phyloP scores from a whole-genome alignment of 352 stramenopile genomes.

The Phytophthora crassamura region DNA sequence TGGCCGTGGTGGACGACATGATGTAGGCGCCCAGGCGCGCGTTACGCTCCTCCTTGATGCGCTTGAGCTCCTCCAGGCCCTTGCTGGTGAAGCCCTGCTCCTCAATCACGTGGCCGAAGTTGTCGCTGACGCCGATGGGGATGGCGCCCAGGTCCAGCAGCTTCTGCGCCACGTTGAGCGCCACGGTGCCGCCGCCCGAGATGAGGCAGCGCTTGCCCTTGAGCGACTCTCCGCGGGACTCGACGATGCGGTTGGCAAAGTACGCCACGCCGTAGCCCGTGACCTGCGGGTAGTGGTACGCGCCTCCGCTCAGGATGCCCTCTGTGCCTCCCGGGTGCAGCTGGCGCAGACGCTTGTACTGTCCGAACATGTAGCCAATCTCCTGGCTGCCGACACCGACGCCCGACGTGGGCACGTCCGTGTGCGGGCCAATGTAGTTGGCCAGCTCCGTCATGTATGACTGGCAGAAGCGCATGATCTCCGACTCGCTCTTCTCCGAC shows the following conservation, averaged over 20 bases:
- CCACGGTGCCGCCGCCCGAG: conserved; percentile 94
- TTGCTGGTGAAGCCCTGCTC: conserved; percentile 86
- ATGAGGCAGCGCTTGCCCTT: conserved; percentile 97
- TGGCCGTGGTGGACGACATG: conserved; percentile 88
- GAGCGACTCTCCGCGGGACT: conserved; percentile 92
- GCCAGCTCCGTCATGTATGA: conserved; percentile 98
- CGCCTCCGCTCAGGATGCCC: conserved; percentile 90
- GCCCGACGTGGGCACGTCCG: conserved; percentile 95
- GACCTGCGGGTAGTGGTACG: conserved; percentile 92
- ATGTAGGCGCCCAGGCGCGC: conserved; percentile 86
- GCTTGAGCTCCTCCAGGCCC: conserved; percentile 76
- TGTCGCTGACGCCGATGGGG: conserved; percentile 96
- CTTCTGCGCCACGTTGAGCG: conserved; percentile 95
- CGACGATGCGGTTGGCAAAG: conserved; percentile 95
- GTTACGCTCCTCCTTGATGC: conserved; percentile 85
- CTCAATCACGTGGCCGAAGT: conserved; percentile 96
- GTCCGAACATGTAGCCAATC: conserved; percentile 97
- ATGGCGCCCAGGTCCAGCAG: conserved; percentile 96
- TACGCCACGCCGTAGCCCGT: conserved; percentile 94
- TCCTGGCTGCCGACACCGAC: conserved; percentile 94
- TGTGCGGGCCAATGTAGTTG: conserved; percentile 98
- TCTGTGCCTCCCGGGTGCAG: conserved; percentile 82
- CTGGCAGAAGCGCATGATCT: conserved; percentile 99
- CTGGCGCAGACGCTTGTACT: conserved; percentile 97
- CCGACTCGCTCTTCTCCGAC: conserved; percentile 96